These are phyloP conservation scores for Ceratobasidium sp. DNA, from an alignment of 1,284 basidiomycete genomes.

Conservation along the genomic window DNA sequence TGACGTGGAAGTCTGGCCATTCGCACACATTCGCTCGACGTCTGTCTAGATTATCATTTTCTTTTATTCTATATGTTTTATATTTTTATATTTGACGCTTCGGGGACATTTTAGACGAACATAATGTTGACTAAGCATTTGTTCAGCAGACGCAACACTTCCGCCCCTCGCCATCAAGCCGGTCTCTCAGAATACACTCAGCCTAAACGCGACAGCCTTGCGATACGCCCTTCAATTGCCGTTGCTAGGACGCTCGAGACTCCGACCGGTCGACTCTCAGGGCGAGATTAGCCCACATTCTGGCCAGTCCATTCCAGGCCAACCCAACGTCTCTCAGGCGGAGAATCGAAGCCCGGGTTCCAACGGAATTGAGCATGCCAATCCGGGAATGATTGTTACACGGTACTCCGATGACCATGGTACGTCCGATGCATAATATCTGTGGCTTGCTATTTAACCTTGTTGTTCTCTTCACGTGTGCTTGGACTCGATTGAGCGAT, in stretches of 20 bases:
- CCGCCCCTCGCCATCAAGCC: not conserved
- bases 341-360: not conserved
- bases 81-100: not conserved
- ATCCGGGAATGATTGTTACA: not conserved
- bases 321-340: not conserved
- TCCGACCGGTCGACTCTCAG: not conserved
- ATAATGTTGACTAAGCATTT: not conserved
- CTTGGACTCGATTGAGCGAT: not conserved
- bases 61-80: not conserved
- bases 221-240: conserved; percentile 30
- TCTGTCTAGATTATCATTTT: not conserved
- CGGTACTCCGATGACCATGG: conserved; percentile 25
- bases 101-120: not conserved
- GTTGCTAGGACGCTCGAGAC: conserved; percentile 15
- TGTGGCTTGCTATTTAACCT: not conserved
- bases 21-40: not conserved
- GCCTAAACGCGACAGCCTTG: conserved; percentile 14
- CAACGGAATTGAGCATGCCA: not conserved
- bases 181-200: conserved; percentile 15
- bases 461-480: not conserved
- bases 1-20: not conserved
- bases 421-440: not conserved
- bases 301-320: not conserved
- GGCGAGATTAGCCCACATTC: not conserved
- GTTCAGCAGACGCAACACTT: not conserved